phyloP scores from a whole-genome alignment of 75 land plant species.

The Chamaecyparis obtusa region DNA sequence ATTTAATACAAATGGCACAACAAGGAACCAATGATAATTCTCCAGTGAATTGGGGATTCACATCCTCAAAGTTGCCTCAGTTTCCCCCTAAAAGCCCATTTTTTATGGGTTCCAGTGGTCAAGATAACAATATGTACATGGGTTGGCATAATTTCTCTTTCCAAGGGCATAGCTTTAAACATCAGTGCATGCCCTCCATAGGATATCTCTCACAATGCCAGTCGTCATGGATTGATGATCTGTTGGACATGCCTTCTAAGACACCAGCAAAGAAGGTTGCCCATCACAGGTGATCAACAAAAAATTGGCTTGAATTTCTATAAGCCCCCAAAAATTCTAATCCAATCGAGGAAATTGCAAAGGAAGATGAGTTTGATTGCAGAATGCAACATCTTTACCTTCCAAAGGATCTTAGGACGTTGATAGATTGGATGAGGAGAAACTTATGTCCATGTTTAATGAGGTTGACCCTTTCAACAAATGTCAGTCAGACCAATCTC shows the following conservation, averaged over 20 bases:
- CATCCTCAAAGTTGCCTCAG: no score
- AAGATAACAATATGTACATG: conserved; percentile 6
- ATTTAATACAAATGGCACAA: conserved; percentile 2
- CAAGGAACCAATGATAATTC: conserved; percentile 6
- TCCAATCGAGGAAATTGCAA: conserved; percentile 18
- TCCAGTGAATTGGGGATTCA: conserved; percentile 2
- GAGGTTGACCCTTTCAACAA: conserved; percentile 42
- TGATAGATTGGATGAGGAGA: conserved; percentile 75
- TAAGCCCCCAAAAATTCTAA: conserved; percentile 33
- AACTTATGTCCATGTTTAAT: conserved; percentile 78
- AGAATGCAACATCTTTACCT: conserved; percentile 18
- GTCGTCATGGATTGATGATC: no score
- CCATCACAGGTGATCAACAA: conserved; percentile 73
- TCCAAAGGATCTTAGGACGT: conserved; percentile 21
- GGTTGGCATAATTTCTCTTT: conserved; percentile 5
- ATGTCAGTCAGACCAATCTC: conserved; percentile 14
- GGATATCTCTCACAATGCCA: no score
- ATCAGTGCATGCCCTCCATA: no score
- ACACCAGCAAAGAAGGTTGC: conserved; percentile 32
- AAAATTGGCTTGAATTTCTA: conserved; percentile 79
- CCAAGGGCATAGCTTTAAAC: no score
- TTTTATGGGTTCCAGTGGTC: not conserved
- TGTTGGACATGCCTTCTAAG: conserved; percentile 45
- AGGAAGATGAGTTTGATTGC: no score
- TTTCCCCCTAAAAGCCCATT: not conserved